A percentile compares a stretch with the other conserved stretches of the same genome.
These are phyloP conservation scores for Melaleuca quinquenervia DNA, from an alignment of 345 rosid genomes.

Conservation along the genomic window DNA sequence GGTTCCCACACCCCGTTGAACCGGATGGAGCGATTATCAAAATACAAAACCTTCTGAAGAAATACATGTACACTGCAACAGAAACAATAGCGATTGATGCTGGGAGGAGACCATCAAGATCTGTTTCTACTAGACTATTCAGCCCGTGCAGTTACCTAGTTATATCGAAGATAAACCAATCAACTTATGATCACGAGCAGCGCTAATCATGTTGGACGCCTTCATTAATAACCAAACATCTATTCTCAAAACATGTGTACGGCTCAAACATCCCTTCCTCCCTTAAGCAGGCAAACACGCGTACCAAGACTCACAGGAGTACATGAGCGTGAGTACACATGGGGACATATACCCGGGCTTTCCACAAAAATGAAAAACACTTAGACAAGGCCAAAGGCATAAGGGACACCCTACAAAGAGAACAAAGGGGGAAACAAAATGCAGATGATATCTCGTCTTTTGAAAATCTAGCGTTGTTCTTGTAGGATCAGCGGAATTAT, in stretches of 20 bases:
- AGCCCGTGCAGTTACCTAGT: neutral
- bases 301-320: neutral
- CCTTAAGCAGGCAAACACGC: neutral
- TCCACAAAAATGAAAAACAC: no score
- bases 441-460: no score
- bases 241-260: neutral
- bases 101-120: neutral
- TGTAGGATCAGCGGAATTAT: no score
- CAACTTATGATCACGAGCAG: neutral
- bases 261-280: neutral
- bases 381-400: no score
- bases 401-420: no score
- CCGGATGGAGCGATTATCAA: no score
- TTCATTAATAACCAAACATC: neutral
- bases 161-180: neutral
- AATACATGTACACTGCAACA: no score
- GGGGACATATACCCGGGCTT: no score
- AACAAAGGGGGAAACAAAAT: no score
- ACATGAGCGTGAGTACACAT: neutral
- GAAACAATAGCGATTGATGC: neutral
- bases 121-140: neutral
- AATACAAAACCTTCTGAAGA: no score
- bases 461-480: no score
- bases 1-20: no score
- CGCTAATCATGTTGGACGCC: neutral